Conservation (phyloP, 345 rosid species). For the Acer negundo region DNA sequence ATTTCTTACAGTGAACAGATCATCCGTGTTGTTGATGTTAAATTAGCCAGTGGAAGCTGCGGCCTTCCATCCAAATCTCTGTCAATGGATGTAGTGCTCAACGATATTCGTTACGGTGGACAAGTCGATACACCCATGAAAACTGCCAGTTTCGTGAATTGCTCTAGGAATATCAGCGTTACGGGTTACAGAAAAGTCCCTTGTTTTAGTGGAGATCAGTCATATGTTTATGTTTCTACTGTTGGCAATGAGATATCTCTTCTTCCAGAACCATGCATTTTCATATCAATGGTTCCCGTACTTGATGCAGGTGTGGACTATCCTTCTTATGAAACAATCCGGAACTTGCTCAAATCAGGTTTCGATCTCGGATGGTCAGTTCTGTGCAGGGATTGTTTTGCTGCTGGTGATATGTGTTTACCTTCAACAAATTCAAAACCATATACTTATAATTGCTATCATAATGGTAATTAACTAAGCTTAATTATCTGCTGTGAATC, state of each 20-base stretch:
- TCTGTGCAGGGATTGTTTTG: constrained; percentile 38
- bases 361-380: constrained; percentile 49
- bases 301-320: constrained; percentile 26
- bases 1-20: constrained; percentile 25
- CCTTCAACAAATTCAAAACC: constrained; percentile 17
- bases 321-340: constrained; percentile 34
- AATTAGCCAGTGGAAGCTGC: constrained; percentile 35
- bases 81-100: constrained; percentile 9
- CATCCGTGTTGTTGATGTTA: constrained; percentile 38
- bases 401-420: constrained; percentile 21
- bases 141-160: constrained; percentile 35
- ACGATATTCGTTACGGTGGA: constrained; percentile 23
- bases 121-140: not conserved
- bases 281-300: constrained; percentile 34
- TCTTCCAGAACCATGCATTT: constrained; percentile 32
- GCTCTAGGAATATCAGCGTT: constrained; percentile 24
- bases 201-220: constrained; percentile 30
- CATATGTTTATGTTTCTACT: constrained; percentile 34
- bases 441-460: constrained; percentile 18
- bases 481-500: not conserved
- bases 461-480: constrained; percentile 8
- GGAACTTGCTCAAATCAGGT: constrained; percentile 34
- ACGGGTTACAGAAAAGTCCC: constrained; percentile 28
- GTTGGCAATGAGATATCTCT: constrained; percentile 18
- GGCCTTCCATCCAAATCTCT: constrained; percentile 35